Evolutionary conservation across 2,329 filamentous ascomycete species (phyloP), one percentile per base, ranked within the genome.

Genomic region (Ophiostoma australiae): DNA sequence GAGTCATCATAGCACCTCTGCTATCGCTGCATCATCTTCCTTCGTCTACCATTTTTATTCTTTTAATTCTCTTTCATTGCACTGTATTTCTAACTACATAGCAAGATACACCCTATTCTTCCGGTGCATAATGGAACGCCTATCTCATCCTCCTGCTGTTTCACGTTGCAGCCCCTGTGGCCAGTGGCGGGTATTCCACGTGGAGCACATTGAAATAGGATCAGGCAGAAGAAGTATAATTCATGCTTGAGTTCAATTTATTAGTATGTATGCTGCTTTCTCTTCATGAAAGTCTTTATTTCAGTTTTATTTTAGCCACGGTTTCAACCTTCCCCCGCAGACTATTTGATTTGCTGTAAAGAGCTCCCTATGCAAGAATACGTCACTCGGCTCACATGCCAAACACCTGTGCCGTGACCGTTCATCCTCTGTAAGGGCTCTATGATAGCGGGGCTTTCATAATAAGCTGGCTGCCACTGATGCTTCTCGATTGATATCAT

Each of bases 191-290:
- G 27, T 20, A 33, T 58, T 58, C 52, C 52, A 63, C 58, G 58
- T 63, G 58, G 58, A 63, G 58, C 58, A 33, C 58, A 33, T 33
- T 63, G 27, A 63, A 63, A 63, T 63, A 63, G 58, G 58, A 63
- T 63, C 27, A 35, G 58, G 58, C 58, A 63, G 27, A 31, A 63
- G 13, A 17, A 63, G 35, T 15, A 31, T 31, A 35, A 63, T 33
- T 33, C 27, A 63, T 58, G 52, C 52, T 58, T 13, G 52, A 58
- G 8, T 27, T 27, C 11, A 27, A 13, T 58, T 27, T 27, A 8
- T n/a, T n/a, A n/a, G n/a, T n/a, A n/a, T n/a, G 17, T 11, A 4
- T 7, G 17, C 35, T 33, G 5, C 4, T 63, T 33, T 63, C 8
- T 61, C 23, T 15, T 63, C 58, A 63, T 6, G 10, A 58, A 13